Evolutionary conservation across 192 early-diverging fungal genomes (phyloP).

Genomic region (Backusella sp.): DNA sequence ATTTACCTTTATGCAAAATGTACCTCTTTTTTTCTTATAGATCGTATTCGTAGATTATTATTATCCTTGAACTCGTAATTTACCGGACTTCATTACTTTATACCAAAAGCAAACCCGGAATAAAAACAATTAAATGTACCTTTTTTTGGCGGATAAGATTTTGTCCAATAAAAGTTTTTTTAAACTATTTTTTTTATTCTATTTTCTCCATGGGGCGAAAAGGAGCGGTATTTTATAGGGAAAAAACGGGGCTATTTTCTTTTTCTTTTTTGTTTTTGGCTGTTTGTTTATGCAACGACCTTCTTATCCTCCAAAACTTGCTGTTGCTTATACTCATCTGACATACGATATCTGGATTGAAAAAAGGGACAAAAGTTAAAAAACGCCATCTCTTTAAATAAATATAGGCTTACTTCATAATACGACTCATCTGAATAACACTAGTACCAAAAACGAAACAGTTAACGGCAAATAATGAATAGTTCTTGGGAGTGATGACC

Average conservation of each 20-base stretch:
- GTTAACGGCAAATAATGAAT: conserved; percentile 87
- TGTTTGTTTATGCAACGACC: not conserved
- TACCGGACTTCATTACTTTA: not conserved
- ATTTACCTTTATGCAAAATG: not conserved
- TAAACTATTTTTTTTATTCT: not conserved
- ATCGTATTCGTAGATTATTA: not conserved
- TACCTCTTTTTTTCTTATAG: not conserved
- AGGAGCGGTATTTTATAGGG: conserved; percentile 7
- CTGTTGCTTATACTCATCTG: conserved; percentile 39
- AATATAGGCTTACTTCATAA: conserved; percentile 58
- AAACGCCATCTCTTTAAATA: not conserved
- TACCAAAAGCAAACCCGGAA: not conserved
- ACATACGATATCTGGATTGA: conserved; percentile 33
- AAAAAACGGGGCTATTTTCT: conserved; percentile 2
- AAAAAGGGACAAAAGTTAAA: not conserved
- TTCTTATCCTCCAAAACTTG: not conserved
- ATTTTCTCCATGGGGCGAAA: conserved; percentile 3
- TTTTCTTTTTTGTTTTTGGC: not conserved
- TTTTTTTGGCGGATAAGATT: not conserved
- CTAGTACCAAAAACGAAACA: conserved; percentile 91
- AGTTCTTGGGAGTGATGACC: conserved; percentile 94
- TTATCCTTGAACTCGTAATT: not conserved
- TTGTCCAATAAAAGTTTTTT: conserved; percentile 1
- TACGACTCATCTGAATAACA: conserved; percentile 81
- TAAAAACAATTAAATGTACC: not conserved